A percentile compares a stretch with the other conserved stretches of the same genome.
Conservation (phyloP, 2,329 filamentous ascomycete species). For the Mariannaea elegans region DNA sequence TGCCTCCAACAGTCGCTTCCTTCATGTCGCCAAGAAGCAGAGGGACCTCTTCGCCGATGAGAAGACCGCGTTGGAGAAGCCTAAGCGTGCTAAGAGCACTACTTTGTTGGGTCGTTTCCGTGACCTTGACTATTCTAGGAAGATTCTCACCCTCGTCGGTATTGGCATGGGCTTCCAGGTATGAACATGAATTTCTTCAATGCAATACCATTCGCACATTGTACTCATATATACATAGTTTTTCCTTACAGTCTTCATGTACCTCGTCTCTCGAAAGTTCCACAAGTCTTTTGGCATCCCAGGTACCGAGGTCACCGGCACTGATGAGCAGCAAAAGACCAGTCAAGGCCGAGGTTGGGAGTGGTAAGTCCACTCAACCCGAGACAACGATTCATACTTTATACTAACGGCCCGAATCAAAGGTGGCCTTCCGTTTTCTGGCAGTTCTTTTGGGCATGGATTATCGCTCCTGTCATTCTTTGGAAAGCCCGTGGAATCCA, state of each 20-base stretch:
- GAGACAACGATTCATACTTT: neutral
- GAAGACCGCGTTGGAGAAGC: conserved; percentile 12
- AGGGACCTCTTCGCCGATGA: conserved; percentile 48
- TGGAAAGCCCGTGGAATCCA: conserved; percentile 68
- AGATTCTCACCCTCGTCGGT: conserved; percentile 59
- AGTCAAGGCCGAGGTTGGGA: conserved; percentile 67
- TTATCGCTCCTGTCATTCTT: conserved; percentile 68
- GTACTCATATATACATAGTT: conserved; percentile 52
- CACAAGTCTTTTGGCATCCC: conserved; percentile 68
- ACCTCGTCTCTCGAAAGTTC: conserved; percentile 71
- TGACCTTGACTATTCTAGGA: conserved; percentile 56
- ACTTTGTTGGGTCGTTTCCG: conserved; percentile 49
- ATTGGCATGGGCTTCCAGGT: conserved; percentile 67
- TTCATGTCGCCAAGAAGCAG: conserved; percentile 66
- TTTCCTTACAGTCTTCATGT: conserved; percentile 66
- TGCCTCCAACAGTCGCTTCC: conserved; percentile 68
- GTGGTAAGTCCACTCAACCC: conserved; percentile 56
- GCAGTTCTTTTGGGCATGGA: conserved; percentile 71
- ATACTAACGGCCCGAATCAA: neutral
- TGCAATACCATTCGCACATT: neutral
- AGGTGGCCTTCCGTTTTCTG: conserved; percentile 71
- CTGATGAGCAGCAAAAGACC: conserved; percentile 58
- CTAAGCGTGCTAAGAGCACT: conserved; percentile 23
- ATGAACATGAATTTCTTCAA: conserved; percentile 19
- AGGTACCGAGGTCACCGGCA: conserved; percentile 68